Base-by-base conservation (phyloP, 179 eudicot genomes). In the Carnegiea gigantea region DNA sequence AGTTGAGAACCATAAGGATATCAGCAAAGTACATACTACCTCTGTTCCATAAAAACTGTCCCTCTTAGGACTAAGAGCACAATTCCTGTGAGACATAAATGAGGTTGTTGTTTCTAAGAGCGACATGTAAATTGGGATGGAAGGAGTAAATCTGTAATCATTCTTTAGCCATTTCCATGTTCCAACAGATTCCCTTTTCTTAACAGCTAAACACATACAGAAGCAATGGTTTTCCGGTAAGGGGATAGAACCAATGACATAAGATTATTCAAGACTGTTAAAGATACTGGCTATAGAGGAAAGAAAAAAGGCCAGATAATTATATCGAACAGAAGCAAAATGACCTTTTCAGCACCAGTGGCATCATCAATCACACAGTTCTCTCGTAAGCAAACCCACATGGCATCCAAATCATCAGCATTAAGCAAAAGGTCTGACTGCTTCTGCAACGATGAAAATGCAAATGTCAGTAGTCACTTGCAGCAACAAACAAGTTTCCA, bases 361-460 rank as follows among this genome's bases (percentile, higher is more conserved):
- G 97, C 96, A 89, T 96, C 99, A 90, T 96, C 99, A 82, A 94
- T 96, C 54, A 94, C 99, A 87, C 99, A 96, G 84, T 96, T 96
- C 86, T 96, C 99, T 86, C 99, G 89, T 80, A 96, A 89, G 91
- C 99, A 96, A 80, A 96, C 97, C 99, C 99, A 96, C 99, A 96
- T 96, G 74, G 98, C 97, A 88, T 96, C 99, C 85, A 96, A 87
- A 88, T 96, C 99, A 87, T 96, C 99, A 80, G 99, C 98, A 84
- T 96, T 96, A 82, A 96, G 92, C 90, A 96, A 88, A 78, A 92
- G 96, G 85, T 96, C 99, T 65, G 99, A 94, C 90, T 96, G 99
- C 84, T 94, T 96, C 99, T 96, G 93, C 86, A 86, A 60, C 80
- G 80, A 62, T 70, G 48, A 83, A 77, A 73, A 73, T 71, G 78